Percentiles rank a stretch among this genome's conserved stretches.
These are phyloP conservation scores for Grammothele lineata DNA, from an alignment of 768 basidiomycete genomes.

Conservation along the genomic window DNA sequence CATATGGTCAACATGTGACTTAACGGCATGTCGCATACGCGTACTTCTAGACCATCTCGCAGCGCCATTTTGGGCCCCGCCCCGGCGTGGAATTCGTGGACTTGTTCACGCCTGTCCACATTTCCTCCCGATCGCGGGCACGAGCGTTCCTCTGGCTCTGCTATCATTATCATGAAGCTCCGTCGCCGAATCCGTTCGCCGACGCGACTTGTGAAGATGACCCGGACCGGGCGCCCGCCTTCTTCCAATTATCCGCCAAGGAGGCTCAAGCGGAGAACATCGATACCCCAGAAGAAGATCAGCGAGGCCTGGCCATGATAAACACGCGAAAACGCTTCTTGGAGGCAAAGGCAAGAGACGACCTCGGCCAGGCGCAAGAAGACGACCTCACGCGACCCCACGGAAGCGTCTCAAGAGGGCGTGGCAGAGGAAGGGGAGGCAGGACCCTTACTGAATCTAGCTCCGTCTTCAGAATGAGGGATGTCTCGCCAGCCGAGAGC, in stretches of 20 bases:
- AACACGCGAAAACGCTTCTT: slow-evolving; percentile 34
- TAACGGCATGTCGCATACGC: too few species aligned
- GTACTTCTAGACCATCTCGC: slow-evolving; percentile 27
- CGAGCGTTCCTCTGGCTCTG: slow-evolving; percentile 44
- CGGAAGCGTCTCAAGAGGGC: background rate
- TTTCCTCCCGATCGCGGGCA: slow-evolving; percentile 40
- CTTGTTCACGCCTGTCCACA: slow-evolving; percentile 37
- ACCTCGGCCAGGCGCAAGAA: background rate
- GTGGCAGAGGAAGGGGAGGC: slow-evolving; percentile 2
- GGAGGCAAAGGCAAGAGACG: slow-evolving; percentile 7
- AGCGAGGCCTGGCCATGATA: slow-evolving; percentile 39
- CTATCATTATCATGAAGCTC: slow-evolving; percentile 42
- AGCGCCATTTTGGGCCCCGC: slow-evolving; percentile 32
- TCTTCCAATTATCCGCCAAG: slow-evolving; percentile 25
- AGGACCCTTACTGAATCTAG: background rate
- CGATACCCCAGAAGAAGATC: slow-evolving; percentile 38
- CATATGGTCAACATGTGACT: too few species aligned
- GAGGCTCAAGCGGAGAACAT: slow-evolving; percentile 39
- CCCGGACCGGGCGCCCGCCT: slow-evolving; percentile 26
- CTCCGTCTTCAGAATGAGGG: slow-evolving; percentile 4
- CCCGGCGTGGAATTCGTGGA: slow-evolving; percentile 34
- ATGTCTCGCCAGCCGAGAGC: slow-evolving; percentile 17
- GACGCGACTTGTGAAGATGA: slow-evolving; percentile 25
- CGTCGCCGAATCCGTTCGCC: slow-evolving; percentile 34
- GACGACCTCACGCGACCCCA: background rate